Evolutionary conservation across 768 basidiomycete genomes (phyloP).

Genomic region (Trametes sanguinea): DNA sequence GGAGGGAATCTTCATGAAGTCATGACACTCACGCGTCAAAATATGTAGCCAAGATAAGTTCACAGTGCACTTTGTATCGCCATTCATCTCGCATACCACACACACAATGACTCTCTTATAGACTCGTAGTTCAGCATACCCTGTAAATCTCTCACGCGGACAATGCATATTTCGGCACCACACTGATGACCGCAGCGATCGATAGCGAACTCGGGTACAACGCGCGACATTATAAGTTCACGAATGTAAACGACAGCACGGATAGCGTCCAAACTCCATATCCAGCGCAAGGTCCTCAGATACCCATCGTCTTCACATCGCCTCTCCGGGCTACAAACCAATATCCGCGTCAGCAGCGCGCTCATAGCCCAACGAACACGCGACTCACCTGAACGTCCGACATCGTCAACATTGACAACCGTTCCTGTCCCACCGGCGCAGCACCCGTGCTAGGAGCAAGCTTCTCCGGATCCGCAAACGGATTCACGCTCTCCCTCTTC

Average conservation of each 20-base stretch:
- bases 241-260: not conserved
- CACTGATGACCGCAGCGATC: too few species aligned
- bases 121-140: not conserved
- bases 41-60: too few species aligned
- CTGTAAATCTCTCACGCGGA: not conserved
- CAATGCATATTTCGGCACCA: too few species aligned
- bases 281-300: too few species aligned
- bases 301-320: conserved; percentile 1
- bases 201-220: too few species aligned
- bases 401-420: conserved; percentile 11
- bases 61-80: not conserved
- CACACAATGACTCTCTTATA: not conserved
- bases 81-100: not conserved
- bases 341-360: too few species aligned
- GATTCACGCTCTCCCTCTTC: not conserved
- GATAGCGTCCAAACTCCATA: not conserved
- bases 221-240: too few species aligned
- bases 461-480: conserved; percentile 15
- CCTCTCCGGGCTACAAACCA: conserved; percentile 11
- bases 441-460: not conserved
- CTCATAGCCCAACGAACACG: not conserved
- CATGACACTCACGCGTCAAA: too few species aligned
- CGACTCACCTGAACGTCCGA: conserved; percentile 11
- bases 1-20: not conserved
- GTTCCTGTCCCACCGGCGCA: not conserved